Percentiles rank a stretch among this genome's conserved stretches.
Evolutionary conservation across 257 asterid genomes (phyloP).

Genomic region (Plectranthus barbatus): DNA sequence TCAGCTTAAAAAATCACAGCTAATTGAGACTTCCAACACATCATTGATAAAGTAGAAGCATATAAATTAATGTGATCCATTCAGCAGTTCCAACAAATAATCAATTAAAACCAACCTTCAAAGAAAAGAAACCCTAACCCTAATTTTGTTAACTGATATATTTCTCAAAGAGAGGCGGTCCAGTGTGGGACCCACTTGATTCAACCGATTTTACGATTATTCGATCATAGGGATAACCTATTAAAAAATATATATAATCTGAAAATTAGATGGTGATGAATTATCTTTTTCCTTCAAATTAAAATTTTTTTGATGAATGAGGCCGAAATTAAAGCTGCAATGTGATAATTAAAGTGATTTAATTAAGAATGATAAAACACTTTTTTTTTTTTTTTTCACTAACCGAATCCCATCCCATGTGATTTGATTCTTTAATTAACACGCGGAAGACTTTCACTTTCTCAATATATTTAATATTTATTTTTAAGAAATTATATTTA

Average conservation of each 20-base stretch:
- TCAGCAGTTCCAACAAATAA: constrained; percentile 19
- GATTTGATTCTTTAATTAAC: constrained; percentile 50
- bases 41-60: constrained; percentile 30
- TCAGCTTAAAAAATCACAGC: constrained; percentile 8
- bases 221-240: no score
- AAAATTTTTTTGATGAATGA: background rate
- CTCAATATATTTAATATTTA: no score
- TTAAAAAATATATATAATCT: no score
- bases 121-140: constrained; percentile 14
- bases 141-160: background rate
- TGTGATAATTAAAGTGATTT: constrained; percentile 35
- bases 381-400: no score
- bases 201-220: no score
- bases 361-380: constrained; percentile 22
- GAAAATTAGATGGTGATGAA: background rate
- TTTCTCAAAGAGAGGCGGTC: no score
- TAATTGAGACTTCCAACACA: constrained; percentile 35
- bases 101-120: constrained; percentile 3
- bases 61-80: background rate
- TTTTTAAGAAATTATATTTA: no score
- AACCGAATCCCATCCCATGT: constrained; percentile 36
- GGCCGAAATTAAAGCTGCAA: constrained; percentile 32
- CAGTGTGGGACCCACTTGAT: no score
- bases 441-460: constrained; percentile 25
- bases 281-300: background rate